Base-by-base conservation (phyloP, 78 protist species). In the Cavenderia fasciculata region DNA sequence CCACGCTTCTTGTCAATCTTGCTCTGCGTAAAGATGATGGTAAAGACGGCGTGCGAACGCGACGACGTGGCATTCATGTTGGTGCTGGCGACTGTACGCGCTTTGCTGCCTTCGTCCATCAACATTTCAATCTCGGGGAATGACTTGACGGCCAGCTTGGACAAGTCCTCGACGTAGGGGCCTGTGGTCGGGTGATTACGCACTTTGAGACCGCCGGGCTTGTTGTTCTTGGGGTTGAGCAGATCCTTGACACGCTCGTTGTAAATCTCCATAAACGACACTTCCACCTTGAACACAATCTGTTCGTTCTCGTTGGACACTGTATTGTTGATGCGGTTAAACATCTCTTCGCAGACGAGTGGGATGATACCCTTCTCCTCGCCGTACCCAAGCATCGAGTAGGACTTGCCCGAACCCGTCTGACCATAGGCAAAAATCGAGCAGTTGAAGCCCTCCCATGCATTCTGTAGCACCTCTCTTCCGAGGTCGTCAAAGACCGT, bases 1-100 rank as follows among this genome's bases (percentile, higher is more conserved):
- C 85, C 85, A 19, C 87, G 38, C n/a, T 46, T 12, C 34, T 38
- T 71, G 43, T 87, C 94, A 19, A 74, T 77, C 74, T 73, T 74
- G 14, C 73, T 29, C 41, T 72, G 85, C 11, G 92, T 92, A 33
- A 92, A 70, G 21, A 74, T 78, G 69, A 97, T 72, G 51, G 95
- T 96, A 62, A 97, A 95, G 23, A 97, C 90, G 31, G 97, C 90
- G 52, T 97, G 99, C 25, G 95, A 78, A 46, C 99, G 95, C 31
- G 95, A 82, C 41, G 94, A 75, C 19, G 76, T 66, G 11, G 92
- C 93, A 94, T 97, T 97, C 97, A 97, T 97, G 29, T 49, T 36
- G 11, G 97, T 96, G 14, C 95, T 85, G 25, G 98, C 99, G 3
- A 93, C 95, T 18, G 95, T 82, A 38, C 98, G 74, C 34, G 92